phyloP scores from a whole-genome alignment of 2,329 filamentous ascomycete species.

The Lasiodiplodia citricola region DNA sequence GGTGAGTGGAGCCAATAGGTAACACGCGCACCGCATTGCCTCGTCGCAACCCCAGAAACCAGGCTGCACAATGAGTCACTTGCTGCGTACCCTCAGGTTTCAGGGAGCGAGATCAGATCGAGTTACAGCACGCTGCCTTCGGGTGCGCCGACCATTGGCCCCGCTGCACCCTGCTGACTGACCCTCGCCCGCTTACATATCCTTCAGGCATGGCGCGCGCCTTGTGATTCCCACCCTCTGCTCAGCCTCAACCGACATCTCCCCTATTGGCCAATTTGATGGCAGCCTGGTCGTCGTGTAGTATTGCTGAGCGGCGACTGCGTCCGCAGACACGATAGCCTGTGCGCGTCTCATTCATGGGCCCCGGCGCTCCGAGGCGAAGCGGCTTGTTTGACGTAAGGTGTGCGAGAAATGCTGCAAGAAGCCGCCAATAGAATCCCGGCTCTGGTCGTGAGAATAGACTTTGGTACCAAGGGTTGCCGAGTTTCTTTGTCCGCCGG shows the following conservation, averaged over 20 bases:
- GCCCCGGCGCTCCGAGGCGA: conserved; percentile 1
- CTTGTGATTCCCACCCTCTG: conserved; percentile 7
- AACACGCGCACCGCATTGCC: conserved; percentile 14
- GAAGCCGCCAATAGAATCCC: too few species aligned
- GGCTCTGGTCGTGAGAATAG: neutral
- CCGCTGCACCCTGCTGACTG: conserved; percentile 10
- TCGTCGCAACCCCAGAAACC: neutral
- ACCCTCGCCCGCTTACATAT: conserved; percentile 7
- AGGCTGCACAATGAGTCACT: conserved; percentile 18
- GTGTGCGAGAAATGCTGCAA: neutral
- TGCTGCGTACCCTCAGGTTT: neutral
- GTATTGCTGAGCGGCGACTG: conserved; percentile 8
- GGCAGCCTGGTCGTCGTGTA: conserved; percentile 6
- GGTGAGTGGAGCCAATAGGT: neutral
- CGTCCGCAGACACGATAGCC: conserved; percentile 2
- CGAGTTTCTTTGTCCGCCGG: neutral
- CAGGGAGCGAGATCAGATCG: conserved; percentile 19
- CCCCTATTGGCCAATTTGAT: neutral
- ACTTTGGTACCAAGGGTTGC: neutral
- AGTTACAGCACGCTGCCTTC: neutral
- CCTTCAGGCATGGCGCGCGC: neutral
- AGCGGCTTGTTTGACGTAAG: neutral
- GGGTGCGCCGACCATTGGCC: conserved; percentile 1
- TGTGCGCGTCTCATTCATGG: conserved; percentile 6
- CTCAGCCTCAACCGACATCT: conserved; percentile 11